phyloP scores from a whole-genome alignment of 495 filamentous ascomycete genomes.

The Xylaria curta region DNA sequence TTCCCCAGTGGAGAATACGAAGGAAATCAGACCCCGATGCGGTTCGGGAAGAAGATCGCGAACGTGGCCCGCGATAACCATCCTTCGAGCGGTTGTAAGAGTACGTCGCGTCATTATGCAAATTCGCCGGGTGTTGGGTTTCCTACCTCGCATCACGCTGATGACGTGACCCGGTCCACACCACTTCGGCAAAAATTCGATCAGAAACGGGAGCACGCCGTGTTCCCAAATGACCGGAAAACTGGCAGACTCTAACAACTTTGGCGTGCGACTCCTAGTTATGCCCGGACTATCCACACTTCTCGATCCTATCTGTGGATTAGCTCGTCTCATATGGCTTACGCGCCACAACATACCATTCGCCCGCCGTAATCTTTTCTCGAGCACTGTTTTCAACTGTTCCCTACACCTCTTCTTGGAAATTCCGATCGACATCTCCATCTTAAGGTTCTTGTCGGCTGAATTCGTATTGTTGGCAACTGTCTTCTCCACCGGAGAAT shows the following conservation, averaged over 20 bases:
- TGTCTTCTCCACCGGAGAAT: not conserved
- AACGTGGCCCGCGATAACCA: slow-evolving; percentile 39
- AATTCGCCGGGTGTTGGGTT: slow-evolving; percentile 35
- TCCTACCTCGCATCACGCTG: slow-evolving; percentile 39
- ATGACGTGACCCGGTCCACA: slow-evolving; percentile 42
- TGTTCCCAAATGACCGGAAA: slow-evolving; percentile 44
- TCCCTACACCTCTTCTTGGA: slow-evolving; percentile 41
- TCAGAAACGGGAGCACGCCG: slow-evolving; percentile 40
- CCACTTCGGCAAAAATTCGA: slow-evolving; percentile 43
- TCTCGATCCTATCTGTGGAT: slow-evolving; percentile 18
- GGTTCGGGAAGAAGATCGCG: slow-evolving; percentile 37
- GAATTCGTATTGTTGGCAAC: slow-evolving; percentile 3
- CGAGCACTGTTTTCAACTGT: slow-evolving; percentile 32
- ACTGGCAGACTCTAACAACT: slow-evolving; percentile 34
- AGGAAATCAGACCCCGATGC: slow-evolving; percentile 30
- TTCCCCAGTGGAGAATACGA: slow-evolving; percentile 36
- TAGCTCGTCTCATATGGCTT: not conserved
- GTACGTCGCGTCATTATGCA: slow-evolving; percentile 36
- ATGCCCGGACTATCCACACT: slow-evolving; percentile 31
- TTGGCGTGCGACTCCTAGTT: slow-evolving; percentile 27
- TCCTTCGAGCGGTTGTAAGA: slow-evolving; percentile 34
- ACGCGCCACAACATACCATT: slow-evolving; percentile 23
- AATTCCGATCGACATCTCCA: slow-evolving; percentile 36
- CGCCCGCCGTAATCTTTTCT: slow-evolving; percentile 32
- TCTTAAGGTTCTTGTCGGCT: slow-evolving; percentile 26